phyloP scores from a whole-genome alignment of 257 asterid genomes.

The Cruciata laevipes region DNA sequence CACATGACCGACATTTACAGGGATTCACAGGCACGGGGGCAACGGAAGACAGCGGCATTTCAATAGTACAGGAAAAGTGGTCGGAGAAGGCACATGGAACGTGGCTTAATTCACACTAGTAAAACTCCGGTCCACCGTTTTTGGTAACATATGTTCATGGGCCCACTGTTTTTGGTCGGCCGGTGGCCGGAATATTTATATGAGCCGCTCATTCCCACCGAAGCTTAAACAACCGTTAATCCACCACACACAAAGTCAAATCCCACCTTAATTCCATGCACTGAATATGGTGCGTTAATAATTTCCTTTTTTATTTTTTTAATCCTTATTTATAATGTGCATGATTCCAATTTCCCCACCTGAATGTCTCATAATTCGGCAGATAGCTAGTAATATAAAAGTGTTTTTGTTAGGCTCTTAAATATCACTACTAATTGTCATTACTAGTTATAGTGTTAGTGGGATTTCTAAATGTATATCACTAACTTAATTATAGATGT shows the following conservation, averaged over 20 bases:
- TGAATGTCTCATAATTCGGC: neutral
- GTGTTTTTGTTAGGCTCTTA: neutral
- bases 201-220: neutral
- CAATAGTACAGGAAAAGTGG: neutral
- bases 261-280: conserved; percentile 2
- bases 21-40: neutral
- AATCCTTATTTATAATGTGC: neutral
- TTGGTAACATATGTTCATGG: too few species aligned
- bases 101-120: neutral
- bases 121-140: neutral
- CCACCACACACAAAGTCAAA: neutral
- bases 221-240: neutral
- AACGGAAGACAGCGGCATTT: neutral
- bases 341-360: neutral
- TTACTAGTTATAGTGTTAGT: neutral
- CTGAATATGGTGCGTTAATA: neutral
- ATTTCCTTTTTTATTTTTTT: neutral
- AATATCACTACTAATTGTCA: too few species aligned
- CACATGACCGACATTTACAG: neutral
- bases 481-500: neutral
- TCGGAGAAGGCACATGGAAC: conserved; percentile 6
- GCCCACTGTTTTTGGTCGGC: neutral
- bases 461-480: neutral
- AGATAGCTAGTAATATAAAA: neutral
- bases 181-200: conserved; percentile 2